phyloP scores from a whole-genome alignment of 1,139 yeast species.

The Suzukiozyma palmioleophila region DNA sequence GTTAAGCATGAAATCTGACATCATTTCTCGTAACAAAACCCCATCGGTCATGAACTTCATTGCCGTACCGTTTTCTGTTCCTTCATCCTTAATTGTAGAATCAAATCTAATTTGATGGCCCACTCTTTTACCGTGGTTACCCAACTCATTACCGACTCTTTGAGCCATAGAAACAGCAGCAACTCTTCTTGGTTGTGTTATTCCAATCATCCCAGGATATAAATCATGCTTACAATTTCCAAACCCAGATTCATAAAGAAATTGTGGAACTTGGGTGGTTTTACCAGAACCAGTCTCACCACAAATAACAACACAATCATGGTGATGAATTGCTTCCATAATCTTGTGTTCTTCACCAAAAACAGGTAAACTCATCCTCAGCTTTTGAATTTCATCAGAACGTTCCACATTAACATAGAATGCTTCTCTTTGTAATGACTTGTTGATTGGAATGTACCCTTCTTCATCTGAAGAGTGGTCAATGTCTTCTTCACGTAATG shows the following conservation, averaged over 20 bases:
- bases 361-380: slow-evolving; percentile 77
- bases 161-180: slow-evolving; percentile 98
- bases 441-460: slow-evolving; percentile 53
- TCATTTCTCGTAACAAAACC: slow-evolving; percentile 87
- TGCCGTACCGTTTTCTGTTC: slow-evolving; percentile 53
- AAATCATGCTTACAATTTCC: slow-evolving; percentile 56
- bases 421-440: slow-evolving; percentile 53
- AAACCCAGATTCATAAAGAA: slow-evolving; percentile 82
- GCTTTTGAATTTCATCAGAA: slow-evolving; percentile 56
- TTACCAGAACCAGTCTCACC: slow-evolving; percentile 92
- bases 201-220: slow-evolving; percentile 89
- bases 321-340: slow-evolving; percentile 94
- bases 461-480: slow-evolving; percentile 59
- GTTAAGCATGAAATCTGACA: slow-evolving; percentile 73
- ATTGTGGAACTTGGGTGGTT: slow-evolving; percentile 75
- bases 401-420: slow-evolving; percentile 67
- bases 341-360: slow-evolving; percentile 86
- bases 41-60: slow-evolving; percentile 99
- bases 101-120: slow-evolving; percentile 94
- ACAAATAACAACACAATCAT: slow-evolving; percentile 86
- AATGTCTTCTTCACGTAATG: slow-evolving; percentile 57
- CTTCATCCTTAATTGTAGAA: slow-evolving; percentile 57
- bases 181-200: slow-evolving; percentile 97
- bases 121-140: slow-evolving; percentile 71
- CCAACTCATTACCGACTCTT: slow-evolving; percentile 81